These are phyloP conservation scores for Neurospora tetrasperma DNA, from an alignment of 495 filamentous ascomycete genomes.

Conservation along the genomic window DNA sequence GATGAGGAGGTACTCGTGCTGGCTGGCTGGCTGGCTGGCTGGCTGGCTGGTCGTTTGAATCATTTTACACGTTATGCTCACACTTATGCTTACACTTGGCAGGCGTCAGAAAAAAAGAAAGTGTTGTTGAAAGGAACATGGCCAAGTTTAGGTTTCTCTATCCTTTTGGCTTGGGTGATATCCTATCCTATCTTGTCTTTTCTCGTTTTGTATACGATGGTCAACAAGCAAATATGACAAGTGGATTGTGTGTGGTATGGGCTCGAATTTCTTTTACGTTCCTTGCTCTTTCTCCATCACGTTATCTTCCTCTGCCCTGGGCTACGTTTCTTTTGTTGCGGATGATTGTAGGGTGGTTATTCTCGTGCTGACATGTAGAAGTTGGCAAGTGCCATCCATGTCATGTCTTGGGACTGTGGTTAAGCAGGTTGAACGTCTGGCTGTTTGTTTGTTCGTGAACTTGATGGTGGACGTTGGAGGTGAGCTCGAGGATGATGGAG, in stretches of 20 bases:
- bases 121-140: too few relatives aligned
- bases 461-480: not conserved
- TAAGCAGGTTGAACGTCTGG: not conserved
- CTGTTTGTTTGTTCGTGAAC: rapidly evolving
- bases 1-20: not conserved
- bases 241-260: too few relatives aligned
- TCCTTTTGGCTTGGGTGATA: too few relatives aligned
- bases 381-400: not conserved
- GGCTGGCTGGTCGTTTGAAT: not conserved
- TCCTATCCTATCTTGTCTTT: too few relatives aligned
- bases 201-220: too few relatives aligned
- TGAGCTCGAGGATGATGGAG: not conserved
- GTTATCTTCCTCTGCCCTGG: too few relatives aligned
- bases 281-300: too few relatives aligned
- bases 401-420: not conserved
- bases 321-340: not conserved
- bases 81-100: not conserved
- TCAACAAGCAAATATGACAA: too few relatives aligned
- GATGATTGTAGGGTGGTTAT: not conserved
- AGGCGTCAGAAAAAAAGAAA: not conserved
- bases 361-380: not conserved
- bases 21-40: not conserved
- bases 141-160: too few relatives aligned
- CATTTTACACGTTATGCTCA: not conserved
- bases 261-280: too few relatives aligned